phyloP scores from a whole-genome alignment of 2,329 filamentous ascomycete genomes.

The Ceratocystis colombiana region DNA sequence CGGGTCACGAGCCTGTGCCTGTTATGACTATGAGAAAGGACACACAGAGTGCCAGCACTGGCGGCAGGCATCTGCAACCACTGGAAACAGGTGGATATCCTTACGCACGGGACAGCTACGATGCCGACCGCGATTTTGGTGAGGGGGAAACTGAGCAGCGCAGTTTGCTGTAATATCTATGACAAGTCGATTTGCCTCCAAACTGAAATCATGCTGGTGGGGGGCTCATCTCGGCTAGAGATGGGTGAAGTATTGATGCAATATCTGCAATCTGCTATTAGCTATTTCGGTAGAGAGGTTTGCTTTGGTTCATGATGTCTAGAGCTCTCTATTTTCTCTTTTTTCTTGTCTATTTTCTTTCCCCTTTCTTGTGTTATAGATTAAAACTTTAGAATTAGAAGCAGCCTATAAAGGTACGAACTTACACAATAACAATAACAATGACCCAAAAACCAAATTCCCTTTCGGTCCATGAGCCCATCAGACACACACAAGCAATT shows the following conservation, averaged over 20 bases:
- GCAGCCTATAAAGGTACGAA: background rate
- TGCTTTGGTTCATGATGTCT: background rate
- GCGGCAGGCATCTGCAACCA: constrained; percentile 9
- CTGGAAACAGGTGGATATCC: constrained; percentile 6
- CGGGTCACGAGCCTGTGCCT: background rate
- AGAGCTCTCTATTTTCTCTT: background rate
- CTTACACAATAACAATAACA: too few species aligned
- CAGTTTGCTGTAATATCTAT: constrained; percentile 6
- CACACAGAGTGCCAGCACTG: background rate
- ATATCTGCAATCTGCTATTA: background rate
- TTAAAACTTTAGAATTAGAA: constrained; percentile 8
- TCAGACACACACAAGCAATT: too few species aligned
- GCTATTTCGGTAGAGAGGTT: background rate
- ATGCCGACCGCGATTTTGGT: constrained; percentile 16
- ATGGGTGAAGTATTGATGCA: background rate
- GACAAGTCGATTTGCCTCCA: background rate
- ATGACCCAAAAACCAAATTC: too few species aligned
- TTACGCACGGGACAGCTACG: constrained; percentile 20
- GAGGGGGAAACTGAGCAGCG: constrained; percentile 20
- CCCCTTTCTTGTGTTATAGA: background rate
- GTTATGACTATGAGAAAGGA: constrained; percentile 5
- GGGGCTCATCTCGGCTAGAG: background rate
- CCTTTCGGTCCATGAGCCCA: too few species aligned
- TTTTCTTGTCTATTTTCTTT: background rate
- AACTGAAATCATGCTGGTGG: background rate